Percentiles rank a stretch among this genome's conserved stretches.
Evolutionary conservation across 139 green algal genomes (phyloP).

Genomic region (Chlorella ohadii): DNA sequence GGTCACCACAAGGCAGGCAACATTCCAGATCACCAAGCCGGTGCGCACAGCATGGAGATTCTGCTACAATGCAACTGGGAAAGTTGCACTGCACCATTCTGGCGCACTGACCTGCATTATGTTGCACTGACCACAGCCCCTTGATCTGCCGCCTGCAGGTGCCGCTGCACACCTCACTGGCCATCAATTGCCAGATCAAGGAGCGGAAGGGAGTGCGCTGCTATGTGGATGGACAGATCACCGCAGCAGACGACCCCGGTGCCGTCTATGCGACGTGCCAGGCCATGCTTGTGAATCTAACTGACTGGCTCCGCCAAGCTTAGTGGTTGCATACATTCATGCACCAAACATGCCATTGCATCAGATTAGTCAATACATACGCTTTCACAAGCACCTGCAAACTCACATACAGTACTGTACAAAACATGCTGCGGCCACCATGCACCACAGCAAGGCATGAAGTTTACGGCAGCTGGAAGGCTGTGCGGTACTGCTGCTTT

Average conservation of each 20-base stretch:
- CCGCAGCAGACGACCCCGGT: background rate
- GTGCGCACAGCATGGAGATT: background rate
- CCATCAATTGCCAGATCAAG: background rate
- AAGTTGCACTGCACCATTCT: too few species aligned
- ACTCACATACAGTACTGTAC: too few species aligned
- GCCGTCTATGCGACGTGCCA: conserved; percentile 36
- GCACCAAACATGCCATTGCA: background rate
- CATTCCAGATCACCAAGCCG: conserved; percentile 45
- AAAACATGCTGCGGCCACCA: too few species aligned
- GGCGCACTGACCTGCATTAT: too few species aligned
- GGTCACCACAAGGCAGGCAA: conserved; percentile 42
- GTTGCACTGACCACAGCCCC: too few species aligned
- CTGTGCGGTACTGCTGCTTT: conserved; percentile 1
- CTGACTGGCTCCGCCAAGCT: background rate
- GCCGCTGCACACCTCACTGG: conserved; percentile 43
- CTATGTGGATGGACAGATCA: conserved; percentile 34
- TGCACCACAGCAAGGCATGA: too few species aligned
- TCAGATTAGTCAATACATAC: too few species aligned
- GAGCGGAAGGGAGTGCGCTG: conserved; percentile 3
- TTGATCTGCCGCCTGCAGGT: background rate
- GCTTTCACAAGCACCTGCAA: too few species aligned
- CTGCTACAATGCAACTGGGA: too few species aligned
- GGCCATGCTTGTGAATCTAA: conserved; percentile 45
- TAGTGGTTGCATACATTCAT: too few species aligned
- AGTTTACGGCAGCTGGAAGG: conserved; percentile 19